These are phyloP conservation scores for Corylus heterophylla DNA, from an alignment of 306 rosid genomes.

Conservation along the genomic window DNA sequence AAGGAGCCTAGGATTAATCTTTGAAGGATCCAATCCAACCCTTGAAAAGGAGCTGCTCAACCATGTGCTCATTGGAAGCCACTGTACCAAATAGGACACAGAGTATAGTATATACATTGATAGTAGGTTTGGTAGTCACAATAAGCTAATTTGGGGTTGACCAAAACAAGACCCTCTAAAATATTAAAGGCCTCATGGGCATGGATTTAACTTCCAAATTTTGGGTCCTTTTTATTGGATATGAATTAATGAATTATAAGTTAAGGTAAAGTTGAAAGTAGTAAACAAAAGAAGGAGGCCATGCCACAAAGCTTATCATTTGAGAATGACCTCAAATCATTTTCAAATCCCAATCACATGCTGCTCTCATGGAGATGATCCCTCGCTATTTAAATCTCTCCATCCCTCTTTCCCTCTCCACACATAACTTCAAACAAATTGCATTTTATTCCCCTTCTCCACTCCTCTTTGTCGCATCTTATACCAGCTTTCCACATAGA, in stretches of 20 bases:
- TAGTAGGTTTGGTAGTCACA: conserved; percentile 16
- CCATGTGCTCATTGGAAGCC: conserved; percentile 7
- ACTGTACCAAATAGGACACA: conserved; percentile 6
- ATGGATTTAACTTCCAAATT: not conserved
- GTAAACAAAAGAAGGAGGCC: conserved; percentile 20
- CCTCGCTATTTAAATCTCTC: conserved; percentile 54
- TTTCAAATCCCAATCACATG: conserved; percentile 58
- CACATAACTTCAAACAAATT: conserved; percentile 44
- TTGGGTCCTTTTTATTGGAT: not conserved
- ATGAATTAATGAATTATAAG: not conserved
- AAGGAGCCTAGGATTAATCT: not conserved
- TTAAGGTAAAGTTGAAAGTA: not conserved
- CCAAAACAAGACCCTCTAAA: conserved; percentile 1
- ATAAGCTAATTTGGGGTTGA: not conserved
- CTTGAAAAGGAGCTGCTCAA: not conserved
- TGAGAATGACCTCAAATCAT: conserved; percentile 27
- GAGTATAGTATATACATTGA: not conserved
- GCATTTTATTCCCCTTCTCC: conserved; percentile 2
- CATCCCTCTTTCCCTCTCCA: conserved; percentile 40
- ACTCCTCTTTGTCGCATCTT: conserved; percentile 1
- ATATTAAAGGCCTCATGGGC: not conserved
- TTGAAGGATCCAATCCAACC: not conserved
- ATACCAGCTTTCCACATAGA: not conserved
- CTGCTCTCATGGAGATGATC: conserved; percentile 22
- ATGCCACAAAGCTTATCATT: conserved; percentile 18